These are phyloP conservation scores for Calendula officinalis DNA, from an alignment of 129 eudicot genomes.

Conservation along the genomic window DNA sequence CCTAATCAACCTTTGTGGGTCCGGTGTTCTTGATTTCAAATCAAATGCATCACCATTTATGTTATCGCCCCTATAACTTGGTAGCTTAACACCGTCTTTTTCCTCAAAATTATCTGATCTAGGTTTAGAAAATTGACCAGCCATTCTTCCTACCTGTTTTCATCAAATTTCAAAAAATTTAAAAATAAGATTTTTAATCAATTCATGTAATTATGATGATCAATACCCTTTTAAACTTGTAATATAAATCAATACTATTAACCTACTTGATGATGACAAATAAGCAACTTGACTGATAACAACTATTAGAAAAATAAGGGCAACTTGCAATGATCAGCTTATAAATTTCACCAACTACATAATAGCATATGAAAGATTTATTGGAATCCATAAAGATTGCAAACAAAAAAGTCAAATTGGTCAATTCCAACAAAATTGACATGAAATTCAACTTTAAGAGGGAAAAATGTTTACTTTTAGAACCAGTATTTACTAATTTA, in stretches of 20 bases:
- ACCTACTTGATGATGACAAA: not conserved
- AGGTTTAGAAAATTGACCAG: constrained; percentile 95
- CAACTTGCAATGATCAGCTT: too few relatives aligned
- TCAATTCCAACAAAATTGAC: not conserved
- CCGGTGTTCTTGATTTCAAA: constrained; percentile 74
- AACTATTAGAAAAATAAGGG: too few relatives aligned
- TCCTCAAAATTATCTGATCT: constrained; percentile 87
- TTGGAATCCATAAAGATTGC: not conserved
- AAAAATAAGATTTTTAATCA: constrained; percentile 16
- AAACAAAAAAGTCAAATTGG: not conserved
- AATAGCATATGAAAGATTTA: not conserved
- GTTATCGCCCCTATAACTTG: constrained; percentile 94
- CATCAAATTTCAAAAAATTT: constrained; percentile 13
- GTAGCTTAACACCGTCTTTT: constrained; percentile 81
- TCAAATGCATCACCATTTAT: constrained; percentile 87
- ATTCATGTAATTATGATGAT: constrained; percentile 5
- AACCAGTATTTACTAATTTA: not conserved
- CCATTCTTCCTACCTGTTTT: constrained; percentile 94
- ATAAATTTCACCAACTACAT: too few relatives aligned
- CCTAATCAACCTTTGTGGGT: constrained; percentile 90
- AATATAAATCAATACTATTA: constrained; percentile 1
- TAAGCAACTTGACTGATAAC: not conserved
- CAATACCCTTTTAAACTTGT: constrained; percentile 6
- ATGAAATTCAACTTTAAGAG: not conserved
- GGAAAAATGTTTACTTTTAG: not conserved